Conservation (phyloP, 2,329 filamentous ascomycete species). For the Fonsecaea multimorphosa region DNA sequence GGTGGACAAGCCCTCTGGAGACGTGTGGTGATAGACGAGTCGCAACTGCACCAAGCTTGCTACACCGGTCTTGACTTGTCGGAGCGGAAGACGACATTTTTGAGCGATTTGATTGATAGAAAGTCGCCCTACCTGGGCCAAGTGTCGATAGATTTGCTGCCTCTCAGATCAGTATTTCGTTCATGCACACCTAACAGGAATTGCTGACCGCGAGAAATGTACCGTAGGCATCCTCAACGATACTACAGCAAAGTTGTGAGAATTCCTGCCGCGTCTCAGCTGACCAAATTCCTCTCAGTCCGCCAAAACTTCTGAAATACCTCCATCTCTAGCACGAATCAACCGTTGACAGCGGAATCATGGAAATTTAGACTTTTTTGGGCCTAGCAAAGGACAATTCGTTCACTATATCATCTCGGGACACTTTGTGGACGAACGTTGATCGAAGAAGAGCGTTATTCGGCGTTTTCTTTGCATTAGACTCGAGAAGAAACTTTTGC, state of each 20-base stretch:
- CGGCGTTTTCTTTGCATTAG: neutral
- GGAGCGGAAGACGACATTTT: constrained; percentile 73
- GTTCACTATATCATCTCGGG: neutral
- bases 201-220: constrained; percentile 84
- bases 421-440: neutral
- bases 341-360: neutral
- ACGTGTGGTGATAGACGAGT: constrained; percentile 75
- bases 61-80: constrained; percentile 80
- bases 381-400: neutral
- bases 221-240: constrained; percentile 88
- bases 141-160: constrained; percentile 81
- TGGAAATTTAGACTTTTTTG: neutral
- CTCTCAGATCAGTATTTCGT: constrained; percentile 20
- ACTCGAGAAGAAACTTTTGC: constrained; percentile 11
- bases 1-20: constrained; percentile 68
- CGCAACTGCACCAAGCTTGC: constrained; percentile 87
- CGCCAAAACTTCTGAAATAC: neutral
- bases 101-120: constrained; percentile 71
- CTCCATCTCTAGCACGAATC: neutral
- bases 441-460: neutral
- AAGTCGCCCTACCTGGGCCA: constrained; percentile 80
- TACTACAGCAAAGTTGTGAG: constrained; percentile 85
- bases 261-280: constrained; percentile 48
- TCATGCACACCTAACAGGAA: neutral
- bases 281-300: neutral